Evolutionary conservation across 139 green algal species (phyloP).

Genomic region (Nannochloris sp.): DNA sequence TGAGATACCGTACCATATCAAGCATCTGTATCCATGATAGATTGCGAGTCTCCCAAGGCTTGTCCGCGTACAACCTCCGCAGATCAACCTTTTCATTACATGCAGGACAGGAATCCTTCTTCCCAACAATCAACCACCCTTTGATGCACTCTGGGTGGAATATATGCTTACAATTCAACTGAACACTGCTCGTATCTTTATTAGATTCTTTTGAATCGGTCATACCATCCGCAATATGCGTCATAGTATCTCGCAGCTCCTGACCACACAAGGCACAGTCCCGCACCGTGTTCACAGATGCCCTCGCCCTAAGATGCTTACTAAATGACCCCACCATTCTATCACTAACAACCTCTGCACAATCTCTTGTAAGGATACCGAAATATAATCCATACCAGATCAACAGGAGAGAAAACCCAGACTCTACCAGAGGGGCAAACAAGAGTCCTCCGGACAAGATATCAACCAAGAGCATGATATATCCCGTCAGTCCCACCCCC

Average conservation of each 20-base stretch:
- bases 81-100: constrained; percentile 74
- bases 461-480: constrained; percentile 58
- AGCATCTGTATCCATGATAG: constrained; percentile 71
- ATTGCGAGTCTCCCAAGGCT: constrained; percentile 64
- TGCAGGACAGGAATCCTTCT: constrained; percentile 67
- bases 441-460: constrained; percentile 47
- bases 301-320: no score
- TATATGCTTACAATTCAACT: constrained; percentile 79
- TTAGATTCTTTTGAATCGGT: background rate
- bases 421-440: constrained; percentile 21
- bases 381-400: constrained; percentile 84
- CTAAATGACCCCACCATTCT: constrained; percentile 35
- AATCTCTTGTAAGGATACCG: constrained; percentile 75
- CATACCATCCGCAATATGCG: background rate
- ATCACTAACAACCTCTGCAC: constrained; percentile 70
- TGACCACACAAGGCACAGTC: constrained; percentile 72
- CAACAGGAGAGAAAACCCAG: constrained; percentile 20
- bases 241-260: constrained; percentile 46
- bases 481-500: constrained; percentile 51
- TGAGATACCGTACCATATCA: constrained; percentile 61
- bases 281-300: constrained; percentile 15
- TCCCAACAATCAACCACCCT: constrained; percentile 81
- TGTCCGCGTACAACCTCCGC: constrained; percentile 39
- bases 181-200: constrained; percentile 5
- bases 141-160: constrained; percentile 80